These are phyloP conservation scores for Ilyonectria mors-panacis DNA, from an alignment of 2,329 filamentous ascomycete genomes.

Conservation along the genomic window DNA sequence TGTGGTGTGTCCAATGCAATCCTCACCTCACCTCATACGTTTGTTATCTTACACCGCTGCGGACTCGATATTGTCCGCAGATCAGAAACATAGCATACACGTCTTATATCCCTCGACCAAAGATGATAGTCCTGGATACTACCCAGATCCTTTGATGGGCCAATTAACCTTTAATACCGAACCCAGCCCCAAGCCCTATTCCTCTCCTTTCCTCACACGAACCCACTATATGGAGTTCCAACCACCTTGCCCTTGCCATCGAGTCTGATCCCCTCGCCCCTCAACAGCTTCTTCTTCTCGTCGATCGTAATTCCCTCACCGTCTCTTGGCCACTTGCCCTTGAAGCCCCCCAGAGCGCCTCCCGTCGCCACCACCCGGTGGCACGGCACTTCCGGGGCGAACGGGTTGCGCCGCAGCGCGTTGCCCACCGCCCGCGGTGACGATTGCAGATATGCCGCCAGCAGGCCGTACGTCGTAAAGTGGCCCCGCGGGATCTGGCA, in stretches of 20 bases:
- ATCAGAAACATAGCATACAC: conserved; percentile 16
- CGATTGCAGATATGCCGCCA: conserved; percentile 77
- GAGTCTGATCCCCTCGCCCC: conserved; percentile 75
- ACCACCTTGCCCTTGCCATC: conserved; percentile 72
- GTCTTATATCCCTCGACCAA: neutral
- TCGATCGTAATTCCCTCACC: conserved; percentile 74
- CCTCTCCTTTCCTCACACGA: conserved; percentile 34
- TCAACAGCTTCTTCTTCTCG: conserved; percentile 75
- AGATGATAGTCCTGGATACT: neutral
- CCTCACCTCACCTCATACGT: conserved; percentile 30
- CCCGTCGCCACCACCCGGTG: conserved; percentile 84
- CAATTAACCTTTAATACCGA: neutral
- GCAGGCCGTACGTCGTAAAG: conserved; percentile 83
- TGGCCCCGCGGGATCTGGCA: conserved; percentile 82
- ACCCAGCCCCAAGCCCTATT: neutral
- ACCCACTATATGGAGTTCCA: conserved; percentile 64
- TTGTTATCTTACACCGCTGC: conserved; percentile 24
- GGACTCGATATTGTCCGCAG: conserved; percentile 6
- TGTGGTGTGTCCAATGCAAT: conserved; percentile 22
- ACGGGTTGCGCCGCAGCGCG: conserved; percentile 83
- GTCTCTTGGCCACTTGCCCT: conserved; percentile 74
- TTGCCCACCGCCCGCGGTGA: conserved; percentile 85
- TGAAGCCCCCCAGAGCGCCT: conserved; percentile 80
- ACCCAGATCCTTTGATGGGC: neutral
- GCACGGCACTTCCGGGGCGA: conserved; percentile 85